Base-by-base conservation (phyloP, 768 basidiomycete genomes). In the Suillus clintonianus region DNA sequence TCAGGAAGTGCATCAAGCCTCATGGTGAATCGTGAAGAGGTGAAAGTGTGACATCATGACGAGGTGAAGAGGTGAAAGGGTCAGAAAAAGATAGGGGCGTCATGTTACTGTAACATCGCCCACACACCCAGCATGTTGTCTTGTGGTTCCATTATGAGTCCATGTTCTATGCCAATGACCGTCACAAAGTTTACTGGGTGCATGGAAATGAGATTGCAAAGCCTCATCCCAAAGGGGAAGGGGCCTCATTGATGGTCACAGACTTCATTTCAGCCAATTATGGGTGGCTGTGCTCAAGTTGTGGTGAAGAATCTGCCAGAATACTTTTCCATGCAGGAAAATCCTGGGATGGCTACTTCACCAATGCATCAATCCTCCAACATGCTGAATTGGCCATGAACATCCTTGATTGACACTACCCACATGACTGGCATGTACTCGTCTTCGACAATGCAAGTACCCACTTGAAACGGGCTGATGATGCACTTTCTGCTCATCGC, bases 131-230 rank as follows among this genome's bases (percentile, higher is more conserved):
- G 37, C 13, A 11, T 51, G 50, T 34, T 68, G 71, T 48, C 69
- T 69, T 68, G 62, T 69, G 30, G 71, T 76, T 37, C 1, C 80
- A 81, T 62, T 73, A 81, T 61, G 75, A 81, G 62, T 81, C 78
- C 19, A 80, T 76, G 4, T 81, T 80, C 64, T 79, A 77, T 63
- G 71, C 69, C 27, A 70, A 77, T 65, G 77, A 81, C 59, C 70
- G 67, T 4, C 45, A 68, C 13, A 74, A 75, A 43, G 70, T 54
- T 0, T 13, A 64, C 4, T 80, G 78, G 78, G 61, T 67, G 7
- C 61, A 65, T 59, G 51, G 61, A 24, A 32, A 30, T 22, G 69
- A 61, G 39, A 63, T n/a, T 22, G 65, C 70, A 24, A 47, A 53
- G 19, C 77, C 75, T 19, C 64, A 73, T 47, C 50, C 62, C 15